Base-by-base conservation (phyloP, 2,329 filamentous ascomycete genomes). In the Mycosphaerella sp. region DNA sequence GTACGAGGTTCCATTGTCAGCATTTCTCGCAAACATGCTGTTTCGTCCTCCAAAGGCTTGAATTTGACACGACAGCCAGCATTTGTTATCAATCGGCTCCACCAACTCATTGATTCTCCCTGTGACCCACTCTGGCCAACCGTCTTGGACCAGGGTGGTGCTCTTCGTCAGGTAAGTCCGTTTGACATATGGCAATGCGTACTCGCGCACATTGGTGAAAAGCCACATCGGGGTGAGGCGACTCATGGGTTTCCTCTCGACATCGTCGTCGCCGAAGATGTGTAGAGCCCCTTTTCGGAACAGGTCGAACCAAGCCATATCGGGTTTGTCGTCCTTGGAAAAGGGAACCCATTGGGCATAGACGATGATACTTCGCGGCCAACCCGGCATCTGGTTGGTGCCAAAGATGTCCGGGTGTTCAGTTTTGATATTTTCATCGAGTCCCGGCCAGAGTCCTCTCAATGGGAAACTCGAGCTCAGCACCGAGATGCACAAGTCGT, bases 341-440 rank as follows among this genome's bases (percentile, higher is more conserved):
- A 74, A 69, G 0, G 75, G 75, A 1, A 75, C 73, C 72, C 74
- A 79, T 55, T 78, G 76, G 3, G 76, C 76, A 41, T 76, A 78
- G 9, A 78, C 68, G 4, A 77, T 62, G 14, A 78, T 75, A 0
- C 66, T 62, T 0, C 70, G 67, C 1, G 73, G 73, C 67, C 71
- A 76, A 5, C 62, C 64, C 21, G 69, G 67, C 4, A 69, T 52
- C 1, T 71, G 69, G 41, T 72, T 59, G 12, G 70, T 59, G 3
- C 72, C 69, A 39, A 73, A 70, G 9, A 71, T 66, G 29, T 72
- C 66, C 0, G 69, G 70, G 71, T 69, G 41, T 54, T 71, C 64
- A 45, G 69, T 65, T n/a, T 38, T 38, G 10, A 38, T 38, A 2
- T 10, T 38, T 11, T 38, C 34, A 6, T 73, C 68, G 1, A 73